Conservation (phyloP, 2,329 filamentous ascomycete genomes). For the Colletotrichum somersetense region DNA sequence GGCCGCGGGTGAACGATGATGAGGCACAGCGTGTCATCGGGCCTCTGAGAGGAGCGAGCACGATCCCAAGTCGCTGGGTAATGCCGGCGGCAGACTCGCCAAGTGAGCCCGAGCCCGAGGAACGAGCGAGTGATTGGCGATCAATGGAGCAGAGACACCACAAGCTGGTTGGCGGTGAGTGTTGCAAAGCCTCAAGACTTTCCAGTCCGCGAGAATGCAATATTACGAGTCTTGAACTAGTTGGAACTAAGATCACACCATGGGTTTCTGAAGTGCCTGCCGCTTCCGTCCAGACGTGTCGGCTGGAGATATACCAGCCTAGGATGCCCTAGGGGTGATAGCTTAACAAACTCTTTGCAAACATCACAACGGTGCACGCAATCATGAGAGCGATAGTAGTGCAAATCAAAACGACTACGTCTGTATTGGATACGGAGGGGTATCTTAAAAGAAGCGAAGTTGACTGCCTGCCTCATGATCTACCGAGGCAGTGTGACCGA, state of each 20-base stretch:
- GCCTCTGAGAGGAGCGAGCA: not conserved
- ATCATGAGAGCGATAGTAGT: not conserved
- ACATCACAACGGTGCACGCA: not conserved
- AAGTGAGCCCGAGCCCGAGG: not conserved
- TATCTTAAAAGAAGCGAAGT: constrained; percentile 17
- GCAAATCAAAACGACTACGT: not conserved
- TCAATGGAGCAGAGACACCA: not conserved
- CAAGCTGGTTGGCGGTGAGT: not conserved
- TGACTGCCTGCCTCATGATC: constrained; percentile 21
- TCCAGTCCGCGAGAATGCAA: not conserved
- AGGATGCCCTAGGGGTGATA: not conserved
- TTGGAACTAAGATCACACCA: not conserved
- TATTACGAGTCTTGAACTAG: not conserved
- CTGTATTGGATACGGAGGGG: constrained; percentile 30
- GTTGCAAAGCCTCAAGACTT: no score
- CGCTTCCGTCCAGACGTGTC: not conserved
- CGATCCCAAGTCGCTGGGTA: not conserved
- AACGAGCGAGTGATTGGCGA: no score
- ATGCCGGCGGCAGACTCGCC: not conserved
- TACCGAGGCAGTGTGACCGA: constrained; percentile 7
- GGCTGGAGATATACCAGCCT: not conserved
- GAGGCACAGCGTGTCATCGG: no score
- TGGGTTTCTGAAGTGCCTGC: not conserved
- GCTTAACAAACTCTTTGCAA: not conserved
- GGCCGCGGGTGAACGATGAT: not conserved